phyloP scores from a whole-genome alignment of 441 rosid genomes.

The Adansonia rubrostipa region DNA sequence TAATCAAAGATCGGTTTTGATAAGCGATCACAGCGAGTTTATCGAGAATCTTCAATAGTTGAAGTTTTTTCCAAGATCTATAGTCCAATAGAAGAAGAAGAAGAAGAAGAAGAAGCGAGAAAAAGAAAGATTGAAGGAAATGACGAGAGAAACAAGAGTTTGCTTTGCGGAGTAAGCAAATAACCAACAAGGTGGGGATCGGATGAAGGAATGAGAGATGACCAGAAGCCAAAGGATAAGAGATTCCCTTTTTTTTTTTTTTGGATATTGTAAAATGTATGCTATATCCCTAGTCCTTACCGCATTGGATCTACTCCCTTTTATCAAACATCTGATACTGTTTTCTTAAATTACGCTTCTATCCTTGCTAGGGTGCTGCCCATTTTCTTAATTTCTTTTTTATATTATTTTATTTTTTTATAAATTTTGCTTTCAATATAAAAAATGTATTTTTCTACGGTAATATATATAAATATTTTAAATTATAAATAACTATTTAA shows the following conservation, averaged over 20 bases:
- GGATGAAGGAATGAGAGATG: slow-evolving; percentile 23
- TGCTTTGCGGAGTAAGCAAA: slow-evolving; percentile 8
- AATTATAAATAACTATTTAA: too few species aligned
- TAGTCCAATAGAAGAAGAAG: not conserved
- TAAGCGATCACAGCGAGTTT: slow-evolving; percentile 22
- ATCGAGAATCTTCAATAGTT: not conserved
- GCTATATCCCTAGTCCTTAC: too few species aligned
- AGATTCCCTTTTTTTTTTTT: slow-evolving; percentile 16
- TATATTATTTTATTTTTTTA: too few species aligned
- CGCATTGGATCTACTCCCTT: slow-evolving; percentile 13
- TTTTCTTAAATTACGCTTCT: not conserved
- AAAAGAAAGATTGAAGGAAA: not conserved
- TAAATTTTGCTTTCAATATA: too few species aligned
- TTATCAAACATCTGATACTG: not conserved
- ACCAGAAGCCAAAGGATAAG: slow-evolving; percentile 28
- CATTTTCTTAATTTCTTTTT: not conserved
- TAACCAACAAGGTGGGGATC: slow-evolving; percentile 23
- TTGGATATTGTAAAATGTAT: not conserved
- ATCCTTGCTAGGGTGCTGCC: not conserved
- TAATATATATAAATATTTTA: too few species aligned
- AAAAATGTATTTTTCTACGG: too few species aligned
- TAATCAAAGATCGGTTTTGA: slow-evolving; percentile 7
- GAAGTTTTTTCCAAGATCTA: not conserved
- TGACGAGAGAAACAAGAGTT: not conserved
- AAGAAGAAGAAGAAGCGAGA: not conserved